A percentile compares a stretch with the other conserved stretches of the same genome.
Conservation (phyloP, 352 stramenopile genomes). For the Phytophthora ramorum region DNA sequence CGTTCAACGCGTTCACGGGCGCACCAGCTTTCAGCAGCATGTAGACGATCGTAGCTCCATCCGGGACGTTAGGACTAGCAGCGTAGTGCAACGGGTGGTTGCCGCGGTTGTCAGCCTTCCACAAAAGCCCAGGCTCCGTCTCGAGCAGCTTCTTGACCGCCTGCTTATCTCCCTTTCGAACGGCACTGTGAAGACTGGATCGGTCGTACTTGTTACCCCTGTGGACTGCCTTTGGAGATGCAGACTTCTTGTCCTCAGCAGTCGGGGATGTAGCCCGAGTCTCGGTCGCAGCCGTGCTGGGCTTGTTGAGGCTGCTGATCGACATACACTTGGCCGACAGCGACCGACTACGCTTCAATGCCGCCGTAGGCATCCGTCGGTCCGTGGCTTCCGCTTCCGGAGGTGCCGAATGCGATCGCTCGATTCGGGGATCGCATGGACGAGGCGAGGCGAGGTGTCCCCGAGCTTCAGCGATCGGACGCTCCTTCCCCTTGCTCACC, state of each 20-base stretch:
- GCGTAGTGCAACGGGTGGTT: slow-evolving; percentile 75
- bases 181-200: slow-evolving; percentile 54
- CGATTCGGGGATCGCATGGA: slow-evolving; percentile 16
- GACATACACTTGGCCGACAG: slow-evolving; percentile 32
- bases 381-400: slow-evolving; percentile 31
- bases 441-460: background rate
- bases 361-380: slow-evolving; percentile 10
- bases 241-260: background rate
- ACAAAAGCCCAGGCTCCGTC: slow-evolving; percentile 48
- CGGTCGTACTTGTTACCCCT: slow-evolving; percentile 51
- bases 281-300: slow-evolving; percentile 6
- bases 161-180: slow-evolving; percentile 57
- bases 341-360: slow-evolving; percentile 17
- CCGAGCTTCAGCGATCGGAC: slow-evolving; percentile 1
- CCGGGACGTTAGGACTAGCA: slow-evolving; percentile 40
- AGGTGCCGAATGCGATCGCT: slow-evolving; percentile 37
- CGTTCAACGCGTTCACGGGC: slow-evolving; percentile 58
- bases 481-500: slow-evolving; percentile 20
- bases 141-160: slow-evolving; percentile 39
- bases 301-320: slow-evolving; percentile 9
- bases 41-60: slow-evolving; percentile 48
- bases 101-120: slow-evolving; percentile 47
- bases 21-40: slow-evolving; percentile 57
- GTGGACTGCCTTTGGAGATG: slow-evolving; percentile 1
- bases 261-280: slow-evolving; percentile 7